A percentile compares a stretch with the other conserved stretches of the same genome.
phyloP scores from a whole-genome alignment of 2,329 filamentous ascomycete genomes.

The Neopestalotiopsis clavispora region DNA sequence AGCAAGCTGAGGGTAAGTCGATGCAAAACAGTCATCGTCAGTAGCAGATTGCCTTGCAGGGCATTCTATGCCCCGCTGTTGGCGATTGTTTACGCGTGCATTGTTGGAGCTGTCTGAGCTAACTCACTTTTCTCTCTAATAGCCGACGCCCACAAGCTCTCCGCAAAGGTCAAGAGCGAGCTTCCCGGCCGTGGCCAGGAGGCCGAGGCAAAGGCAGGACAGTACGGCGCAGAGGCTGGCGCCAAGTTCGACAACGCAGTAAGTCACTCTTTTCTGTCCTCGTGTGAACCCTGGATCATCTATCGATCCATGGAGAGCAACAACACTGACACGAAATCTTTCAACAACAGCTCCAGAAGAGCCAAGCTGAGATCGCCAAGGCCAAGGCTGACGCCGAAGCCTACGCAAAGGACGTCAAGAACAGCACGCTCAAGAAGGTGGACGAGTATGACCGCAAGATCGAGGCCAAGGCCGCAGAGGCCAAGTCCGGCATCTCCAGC shows the following conservation, averaged over 20 bases:
- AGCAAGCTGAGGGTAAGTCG: conserved; percentile 79
- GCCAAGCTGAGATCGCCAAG: conserved; percentile 65
- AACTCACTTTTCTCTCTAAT: conserved; percentile 6
- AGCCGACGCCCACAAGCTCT: conserved; percentile 79
- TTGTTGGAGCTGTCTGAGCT: background rate
- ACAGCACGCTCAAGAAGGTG: conserved; percentile 72
- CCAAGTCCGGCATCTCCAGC: conserved; percentile 80
- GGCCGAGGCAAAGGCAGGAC: conserved; percentile 68
- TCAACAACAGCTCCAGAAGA: conserved; percentile 61
- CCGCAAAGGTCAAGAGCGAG: conserved; percentile 68
- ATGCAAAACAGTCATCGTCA: too few species aligned
- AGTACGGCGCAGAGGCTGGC: conserved; percentile 64
- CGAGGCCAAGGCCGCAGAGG: conserved; percentile 77
- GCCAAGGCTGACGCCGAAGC: conserved; percentile 65
- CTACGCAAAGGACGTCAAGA: conserved; percentile 66
- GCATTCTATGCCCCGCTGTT: background rate
- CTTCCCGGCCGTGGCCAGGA: conserved; percentile 67
- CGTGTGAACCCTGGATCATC: background rate
- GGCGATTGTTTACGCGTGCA: background rate
- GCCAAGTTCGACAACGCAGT: conserved; percentile 73
- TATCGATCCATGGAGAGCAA: background rate
- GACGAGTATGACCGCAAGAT: conserved; percentile 85
- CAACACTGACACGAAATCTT: conserved; percentile 32
- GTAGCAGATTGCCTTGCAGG: too few species aligned
- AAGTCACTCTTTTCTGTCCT: conserved; percentile 39